These are phyloP conservation scores for Brassica carinata DNA, from an alignment of 345 rosid genomes.

Conservation along the genomic window DNA sequence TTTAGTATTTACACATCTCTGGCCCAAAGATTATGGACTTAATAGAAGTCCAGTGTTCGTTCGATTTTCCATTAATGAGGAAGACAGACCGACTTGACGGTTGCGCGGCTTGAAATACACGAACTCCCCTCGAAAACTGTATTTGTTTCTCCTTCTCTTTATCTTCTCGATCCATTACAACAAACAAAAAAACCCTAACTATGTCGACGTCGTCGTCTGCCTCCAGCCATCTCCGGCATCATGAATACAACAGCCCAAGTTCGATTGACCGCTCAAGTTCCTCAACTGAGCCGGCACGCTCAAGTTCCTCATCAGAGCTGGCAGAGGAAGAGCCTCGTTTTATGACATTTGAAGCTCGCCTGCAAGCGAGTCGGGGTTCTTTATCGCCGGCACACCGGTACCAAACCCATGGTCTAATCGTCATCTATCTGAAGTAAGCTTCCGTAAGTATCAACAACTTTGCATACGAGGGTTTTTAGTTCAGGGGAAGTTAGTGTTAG, in stretches of 20 bases:
- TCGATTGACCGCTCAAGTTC: background rate
- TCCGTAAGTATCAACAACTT: no score
- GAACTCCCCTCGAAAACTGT: background rate
- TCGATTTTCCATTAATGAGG: background rate
- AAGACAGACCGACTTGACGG: background rate
- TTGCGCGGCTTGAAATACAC: background rate
- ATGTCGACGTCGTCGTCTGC: background rate
- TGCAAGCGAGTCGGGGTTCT: no score
- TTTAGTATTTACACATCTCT: no score
- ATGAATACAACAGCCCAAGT: background rate
- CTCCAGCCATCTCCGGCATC: background rate
- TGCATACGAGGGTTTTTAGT: background rate
- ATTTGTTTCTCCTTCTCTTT: background rate
- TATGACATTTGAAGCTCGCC: no score
- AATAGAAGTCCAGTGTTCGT: no score
- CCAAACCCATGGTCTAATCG: no score
- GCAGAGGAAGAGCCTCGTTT: no score
- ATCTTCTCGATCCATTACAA: background rate
- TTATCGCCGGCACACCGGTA: no score
- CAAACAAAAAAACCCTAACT: background rate
- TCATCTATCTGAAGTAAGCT: no score
- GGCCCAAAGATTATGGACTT: background rate
- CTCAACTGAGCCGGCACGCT: background rate
- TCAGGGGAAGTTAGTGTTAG: background rate
- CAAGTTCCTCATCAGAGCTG: background rate